Base-by-base conservation (phyloP, 352 stramenopile genomes). In the Phytophthora sp. region DNA sequence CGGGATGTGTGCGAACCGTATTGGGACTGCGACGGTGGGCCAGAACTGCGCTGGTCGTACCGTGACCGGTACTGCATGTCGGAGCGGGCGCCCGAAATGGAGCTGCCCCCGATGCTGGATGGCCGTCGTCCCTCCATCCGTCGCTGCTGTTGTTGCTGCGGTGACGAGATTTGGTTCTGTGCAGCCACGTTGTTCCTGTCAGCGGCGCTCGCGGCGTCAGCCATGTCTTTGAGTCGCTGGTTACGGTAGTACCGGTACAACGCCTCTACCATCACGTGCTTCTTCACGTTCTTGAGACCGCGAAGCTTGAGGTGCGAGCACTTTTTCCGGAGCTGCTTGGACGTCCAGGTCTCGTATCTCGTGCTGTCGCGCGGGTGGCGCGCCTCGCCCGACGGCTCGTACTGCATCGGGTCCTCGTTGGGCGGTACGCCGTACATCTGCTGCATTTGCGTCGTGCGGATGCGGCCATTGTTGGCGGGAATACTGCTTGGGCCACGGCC, bases 251-350 rank as follows among this genome's bases (percentile, higher is more conserved):
- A 92, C 6, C 84, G 79, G 45, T 92, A 92, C 18, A 92, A 35
- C 28, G 84, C 84, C 45, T 92, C 84, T 24, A 92, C 84, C 84
- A 92, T 92, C 65, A 92, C 84, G 60, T 92, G 84, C 68, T 92
- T 92, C 68, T 92, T 92, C 18, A 92, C 84, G 56, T 92, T 92
- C 72, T 92, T 92, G 24, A 92, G 70, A 0, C 84, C 84, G 27
- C 84, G 84, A 24, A 92, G 76, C 54, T 92, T 92, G 13, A 92
- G 69, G 20, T 91, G 81, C 34, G 84, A 92, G 32, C 84, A 92
- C 45, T 92, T 92, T 54, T 91, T 92, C 8, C 84, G 81, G 21
- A 92, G 66, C 51, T 92, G 84, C 66, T 92, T 92, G 15, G 81
- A 91, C 3, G 84, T 92, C 84, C 84, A 92, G 17, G 84, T 92